Conservation (phyloP, 768 basidiomycete species). For the Tricholomella constricta region DNA sequence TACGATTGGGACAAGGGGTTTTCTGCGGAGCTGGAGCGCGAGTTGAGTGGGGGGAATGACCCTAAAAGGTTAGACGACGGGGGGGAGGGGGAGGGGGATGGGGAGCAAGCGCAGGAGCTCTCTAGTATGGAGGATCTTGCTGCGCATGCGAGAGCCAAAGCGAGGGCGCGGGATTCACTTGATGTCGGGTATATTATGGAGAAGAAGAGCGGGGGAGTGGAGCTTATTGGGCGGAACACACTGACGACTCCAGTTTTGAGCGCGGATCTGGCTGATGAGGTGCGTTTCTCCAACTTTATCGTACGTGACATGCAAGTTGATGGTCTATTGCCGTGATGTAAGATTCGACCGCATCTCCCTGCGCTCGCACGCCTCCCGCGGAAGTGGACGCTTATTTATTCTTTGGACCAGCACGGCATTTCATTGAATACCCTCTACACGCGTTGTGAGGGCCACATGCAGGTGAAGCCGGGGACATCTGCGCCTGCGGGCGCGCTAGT, state of each 20-base stretch:
- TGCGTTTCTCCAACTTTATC: constrained; percentile 33
- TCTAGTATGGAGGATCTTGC: no score
- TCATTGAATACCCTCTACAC: constrained; percentile 87
- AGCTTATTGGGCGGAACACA: constrained; percentile 56
- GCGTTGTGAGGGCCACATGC: constrained; percentile 49
- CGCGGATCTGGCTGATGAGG: constrained; percentile 57
- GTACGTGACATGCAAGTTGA: background rate
- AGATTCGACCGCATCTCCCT: constrained; percentile 76
- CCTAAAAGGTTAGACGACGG: constrained; percentile 7
- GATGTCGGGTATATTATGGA: constrained; percentile 51
- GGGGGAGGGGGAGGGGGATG: constrained; percentile 8
- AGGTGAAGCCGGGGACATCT: constrained; percentile 30
- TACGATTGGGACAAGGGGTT: constrained; percentile 71
- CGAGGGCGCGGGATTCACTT: background rate
- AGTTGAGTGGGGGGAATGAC: constrained; percentile 23
- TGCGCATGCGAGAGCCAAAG: background rate
- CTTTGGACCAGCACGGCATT: constrained; percentile 93
- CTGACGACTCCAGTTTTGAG: constrained; percentile 55
- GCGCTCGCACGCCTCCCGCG: constrained; percentile 70
- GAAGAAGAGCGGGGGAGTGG: constrained; percentile 49
- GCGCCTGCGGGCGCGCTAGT: constrained; percentile 52
- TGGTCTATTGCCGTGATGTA: background rate
- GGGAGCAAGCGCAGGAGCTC: background rate
- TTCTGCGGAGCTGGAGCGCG: constrained; percentile 48
- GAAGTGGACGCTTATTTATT: constrained; percentile 82